Conservation (phyloP, 768 basidiomycete genomes). For the Tricholoma bakamatsutake region DNA sequence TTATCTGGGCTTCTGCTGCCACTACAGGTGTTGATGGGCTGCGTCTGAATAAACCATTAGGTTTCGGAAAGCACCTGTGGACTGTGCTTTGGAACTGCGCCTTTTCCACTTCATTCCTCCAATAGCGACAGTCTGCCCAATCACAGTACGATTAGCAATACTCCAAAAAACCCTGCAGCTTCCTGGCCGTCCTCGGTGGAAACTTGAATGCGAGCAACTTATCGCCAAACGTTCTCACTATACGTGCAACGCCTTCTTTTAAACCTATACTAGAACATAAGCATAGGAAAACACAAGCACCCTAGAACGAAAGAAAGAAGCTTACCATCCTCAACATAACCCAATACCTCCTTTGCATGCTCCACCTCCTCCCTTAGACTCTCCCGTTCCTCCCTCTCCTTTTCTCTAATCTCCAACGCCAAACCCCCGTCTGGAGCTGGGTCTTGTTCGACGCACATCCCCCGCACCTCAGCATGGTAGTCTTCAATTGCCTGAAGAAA, state of each 20-base stretch:
- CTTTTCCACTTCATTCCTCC: background rate
- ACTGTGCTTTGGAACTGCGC: too few relatives aligned
- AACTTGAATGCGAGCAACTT: constrained; percentile 75
- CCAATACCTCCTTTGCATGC: constrained; percentile 48
- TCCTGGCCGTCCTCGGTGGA: constrained; percentile 58
- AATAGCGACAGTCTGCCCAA: too few relatives aligned
- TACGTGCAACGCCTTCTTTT: constrained; percentile 59
- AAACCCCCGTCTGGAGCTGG: constrained; percentile 29
- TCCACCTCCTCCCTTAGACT: constrained; percentile 43
- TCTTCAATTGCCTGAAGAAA: constrained; percentile 65
- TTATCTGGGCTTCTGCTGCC: too few relatives aligned
- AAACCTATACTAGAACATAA: constrained; percentile 36
- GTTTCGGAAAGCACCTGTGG: too few relatives aligned
- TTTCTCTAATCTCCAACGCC: constrained; percentile 25
- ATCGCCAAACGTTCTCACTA: constrained; percentile 69
- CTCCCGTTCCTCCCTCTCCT: constrained; percentile 24
- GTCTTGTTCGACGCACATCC: constrained; percentile 25
- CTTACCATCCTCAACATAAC: constrained; percentile 55
- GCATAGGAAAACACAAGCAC: background rate
- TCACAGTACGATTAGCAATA: constrained; percentile 31
- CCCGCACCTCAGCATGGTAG: constrained; percentile 49
- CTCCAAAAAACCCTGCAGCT: constrained; percentile 68
- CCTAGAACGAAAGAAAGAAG: constrained; percentile 8
- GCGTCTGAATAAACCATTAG: too few relatives aligned
- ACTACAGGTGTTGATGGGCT: too few relatives aligned